Base-by-base conservation (phyloP, 2,329 filamentous ascomycete genomes). In the Mycosphaerella sp. region DNA sequence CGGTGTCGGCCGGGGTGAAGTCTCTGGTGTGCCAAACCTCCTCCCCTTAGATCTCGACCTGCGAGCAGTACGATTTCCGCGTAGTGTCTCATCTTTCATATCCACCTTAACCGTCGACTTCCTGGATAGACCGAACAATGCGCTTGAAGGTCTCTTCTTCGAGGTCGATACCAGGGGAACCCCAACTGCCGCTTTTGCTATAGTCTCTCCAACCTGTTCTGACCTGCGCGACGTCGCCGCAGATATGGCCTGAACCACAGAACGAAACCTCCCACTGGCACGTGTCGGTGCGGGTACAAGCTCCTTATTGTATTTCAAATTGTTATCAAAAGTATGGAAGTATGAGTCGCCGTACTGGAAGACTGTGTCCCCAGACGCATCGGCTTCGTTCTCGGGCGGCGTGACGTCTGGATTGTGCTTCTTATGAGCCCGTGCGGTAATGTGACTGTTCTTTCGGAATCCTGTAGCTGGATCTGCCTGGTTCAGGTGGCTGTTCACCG, bases 321-420 rank as follows among this genome's bases (percentile, higher is more conserved):
- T 58, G 10, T 61, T 55, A 3, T 48, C 58, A 34, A 64, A 64
- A 2, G 61, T 62, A 5, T 57, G 58, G 42, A 66, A 66, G 31
- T 64, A 66, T 11, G 58, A 61, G 23, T 62, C 57, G 8, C 55
- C 59, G 34, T 59, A 59, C 11, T 49, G 46, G 11, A 60, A 60
- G 17, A 42, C 11, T 2, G 41, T 39, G 10, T 45, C 38, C 6
- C 42, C 42, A 4, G 55, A 53, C 1, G 49, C 32, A n/a, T 36
- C 41, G 7, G 57, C 58, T 26, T 63, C 63, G 6, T 44, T 41
- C 39, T 64, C 58, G 26, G 60, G 58, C 3, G 63, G 62, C 10
- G 63, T 65, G n/a, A 60, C 51, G 41, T 62, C 52, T 41, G 59
- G 58, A 34, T 59, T 60, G 14, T 59, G 55, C 47, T 46, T 55